phyloP scores from a whole-genome alignment of 2,329 filamentous ascomycete genomes.

The Venturia pyrina region DNA sequence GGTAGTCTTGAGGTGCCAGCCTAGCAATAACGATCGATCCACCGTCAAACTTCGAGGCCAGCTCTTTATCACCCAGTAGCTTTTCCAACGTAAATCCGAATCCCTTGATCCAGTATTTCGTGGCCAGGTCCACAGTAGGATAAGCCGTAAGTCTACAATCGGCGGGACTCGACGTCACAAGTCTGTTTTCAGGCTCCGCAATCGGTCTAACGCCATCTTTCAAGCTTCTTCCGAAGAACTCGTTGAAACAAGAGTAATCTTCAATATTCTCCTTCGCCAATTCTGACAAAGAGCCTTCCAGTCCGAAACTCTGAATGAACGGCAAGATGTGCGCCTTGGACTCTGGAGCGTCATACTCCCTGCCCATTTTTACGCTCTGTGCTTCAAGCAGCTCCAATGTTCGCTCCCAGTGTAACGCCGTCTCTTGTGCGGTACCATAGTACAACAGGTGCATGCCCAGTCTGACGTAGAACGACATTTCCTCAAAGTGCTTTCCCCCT shows the following conservation, averaged over 20 bases:
- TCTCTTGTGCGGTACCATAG: constrained; percentile 31
- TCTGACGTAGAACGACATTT: constrained; percentile 34
- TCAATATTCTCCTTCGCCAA: constrained; percentile 27
- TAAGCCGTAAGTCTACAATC: constrained; percentile 31
- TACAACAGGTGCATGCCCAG: constrained; percentile 35
- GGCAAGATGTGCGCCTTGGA: constrained; percentile 29
- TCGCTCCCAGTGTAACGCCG: constrained; percentile 26
- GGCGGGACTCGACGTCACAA: constrained; percentile 25
- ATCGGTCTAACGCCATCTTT: constrained; percentile 27
- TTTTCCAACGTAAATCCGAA: constrained; percentile 27
- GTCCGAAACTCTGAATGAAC: constrained; percentile 30
- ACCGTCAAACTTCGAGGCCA: constrained; percentile 25
- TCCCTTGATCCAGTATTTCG: constrained; percentile 35
- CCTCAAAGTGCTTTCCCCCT: constrained; percentile 30
- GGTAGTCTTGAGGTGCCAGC: constrained; percentile 34
- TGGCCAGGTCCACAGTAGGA: constrained; percentile 28
- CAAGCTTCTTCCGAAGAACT: constrained; percentile 33
- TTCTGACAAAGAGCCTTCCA: constrained; percentile 24
- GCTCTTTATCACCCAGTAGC: constrained; percentile 20
- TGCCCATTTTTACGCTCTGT: constrained; percentile 32
- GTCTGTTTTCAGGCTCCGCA: constrained; percentile 24
- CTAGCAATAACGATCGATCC: constrained; percentile 30
- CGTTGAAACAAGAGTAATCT: constrained; percentile 33
- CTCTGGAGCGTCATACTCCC: constrained; percentile 29
- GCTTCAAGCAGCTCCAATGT: constrained; percentile 25